Evolutionary conservation across 306 rosid genomes (phyloP).

Genomic region (Lathyrus oleraceus): DNA sequence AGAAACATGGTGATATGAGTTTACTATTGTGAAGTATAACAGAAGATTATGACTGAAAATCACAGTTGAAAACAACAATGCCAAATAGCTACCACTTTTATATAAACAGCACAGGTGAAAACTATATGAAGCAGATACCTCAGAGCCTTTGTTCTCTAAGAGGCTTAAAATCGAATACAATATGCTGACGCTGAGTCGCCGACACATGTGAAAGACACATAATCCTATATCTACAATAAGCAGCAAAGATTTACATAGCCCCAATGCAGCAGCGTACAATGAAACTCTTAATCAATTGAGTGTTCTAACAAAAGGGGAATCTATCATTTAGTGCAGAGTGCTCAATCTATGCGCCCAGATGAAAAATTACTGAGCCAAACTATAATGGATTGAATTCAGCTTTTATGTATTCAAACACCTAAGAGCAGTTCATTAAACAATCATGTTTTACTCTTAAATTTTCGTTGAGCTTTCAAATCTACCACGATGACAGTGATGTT

Average conservation of each 20-base stretch:
- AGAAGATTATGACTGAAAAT: not conserved
- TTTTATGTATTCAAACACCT: constrained; percentile 25
- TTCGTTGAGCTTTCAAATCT: constrained; percentile 87
- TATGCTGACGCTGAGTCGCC: constrained; percentile 37
- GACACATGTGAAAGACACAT: constrained; percentile 25
- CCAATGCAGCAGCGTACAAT: constrained; percentile 33
- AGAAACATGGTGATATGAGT: not conserved
- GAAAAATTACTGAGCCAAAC: constrained; percentile 70
- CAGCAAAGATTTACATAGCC: constrained; percentile 64
- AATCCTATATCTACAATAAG: constrained; percentile 37
- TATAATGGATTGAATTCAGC: constrained; percentile 38
- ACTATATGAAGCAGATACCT: constrained; percentile 51
- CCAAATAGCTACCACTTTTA: constrained; percentile 36
- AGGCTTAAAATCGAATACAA: constrained; percentile 62
- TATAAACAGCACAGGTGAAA: constrained; percentile 45
- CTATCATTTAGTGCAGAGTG: constrained; percentile 40
- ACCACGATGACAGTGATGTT: constrained; percentile 85
- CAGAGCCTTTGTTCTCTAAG: constrained; percentile 63
- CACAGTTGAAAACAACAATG: constrained; percentile 34
- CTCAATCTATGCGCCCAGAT: constrained; percentile 48
- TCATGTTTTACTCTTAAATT: constrained; percentile 76
- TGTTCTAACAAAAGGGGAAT: too few species aligned
- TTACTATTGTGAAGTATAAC: not conserved
- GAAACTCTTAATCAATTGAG: constrained; percentile 43
- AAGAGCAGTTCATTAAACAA: constrained; percentile 1